phyloP scores from a whole-genome alignment of 441 rosid genomes.

The Hura crepitans region DNA sequence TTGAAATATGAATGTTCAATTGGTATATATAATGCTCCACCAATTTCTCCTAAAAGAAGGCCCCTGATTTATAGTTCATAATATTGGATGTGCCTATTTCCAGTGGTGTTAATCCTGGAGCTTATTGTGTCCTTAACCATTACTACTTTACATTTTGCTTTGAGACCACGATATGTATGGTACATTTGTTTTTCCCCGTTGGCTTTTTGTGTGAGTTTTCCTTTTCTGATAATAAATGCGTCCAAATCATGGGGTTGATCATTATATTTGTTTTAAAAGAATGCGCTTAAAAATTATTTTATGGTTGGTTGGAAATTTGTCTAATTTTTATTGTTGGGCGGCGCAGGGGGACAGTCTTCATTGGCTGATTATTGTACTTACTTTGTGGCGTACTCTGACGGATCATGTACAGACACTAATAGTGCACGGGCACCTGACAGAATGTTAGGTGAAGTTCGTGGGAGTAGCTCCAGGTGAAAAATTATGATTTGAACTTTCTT shows the following conservation, averaged over 20 bases:
- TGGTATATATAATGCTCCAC: neutral
- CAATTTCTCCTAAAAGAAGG: neutral
- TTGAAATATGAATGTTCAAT: neutral
- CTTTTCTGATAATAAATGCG: neutral
- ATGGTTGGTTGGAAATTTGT: neutral
- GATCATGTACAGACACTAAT: constrained; percentile 89
- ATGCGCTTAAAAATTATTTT: too few species aligned
- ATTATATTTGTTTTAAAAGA: constrained; percentile 2
- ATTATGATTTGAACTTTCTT: constrained; percentile 17
- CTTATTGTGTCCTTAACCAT: neutral
- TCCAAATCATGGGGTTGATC: neutral
- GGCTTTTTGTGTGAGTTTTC: neutral
- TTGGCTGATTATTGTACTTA: constrained; percentile 97
- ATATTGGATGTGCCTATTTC: neutral
- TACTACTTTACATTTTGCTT: neutral
- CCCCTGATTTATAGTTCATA: neutral
- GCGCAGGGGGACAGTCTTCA: constrained; percentile 96
- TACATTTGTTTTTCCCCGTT: too few species aligned
- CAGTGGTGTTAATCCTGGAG: neutral
- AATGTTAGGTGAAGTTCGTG: constrained; percentile 98
- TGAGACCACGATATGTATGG: neutral
- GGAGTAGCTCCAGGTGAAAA: constrained; percentile 78
- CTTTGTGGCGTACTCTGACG: constrained; percentile 97
- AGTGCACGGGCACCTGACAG: constrained; percentile 96
- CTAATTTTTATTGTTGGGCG: constrained; percentile 17